Conservation (phyloP, 78 protist genomes). For the Corallochytrium limacisporum region DNA sequence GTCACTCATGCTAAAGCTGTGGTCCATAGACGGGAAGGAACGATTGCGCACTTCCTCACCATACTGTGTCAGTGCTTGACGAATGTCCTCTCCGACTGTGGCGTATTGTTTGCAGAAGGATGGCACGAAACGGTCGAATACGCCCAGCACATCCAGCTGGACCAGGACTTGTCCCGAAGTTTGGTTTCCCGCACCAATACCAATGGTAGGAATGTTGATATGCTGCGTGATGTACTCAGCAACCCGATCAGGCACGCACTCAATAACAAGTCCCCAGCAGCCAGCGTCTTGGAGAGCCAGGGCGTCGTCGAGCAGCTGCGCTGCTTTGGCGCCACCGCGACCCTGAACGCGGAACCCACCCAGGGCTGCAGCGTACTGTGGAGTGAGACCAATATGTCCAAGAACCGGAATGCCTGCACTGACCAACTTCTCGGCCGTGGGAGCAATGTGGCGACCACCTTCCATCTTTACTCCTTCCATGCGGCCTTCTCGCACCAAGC, state of each 20-base stretch:
- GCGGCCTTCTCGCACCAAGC: conserved; percentile 50
- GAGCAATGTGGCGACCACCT: conserved; percentile 51
- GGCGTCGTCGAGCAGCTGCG: conserved; percentile 64
- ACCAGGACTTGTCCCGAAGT: conserved; percentile 82
- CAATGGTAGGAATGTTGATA: conserved; percentile 71
- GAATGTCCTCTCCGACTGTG: too few species aligned
- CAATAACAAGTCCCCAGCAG: conserved; percentile 67
- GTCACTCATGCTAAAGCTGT: too few species aligned
- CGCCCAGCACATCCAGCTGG: conserved; percentile 69
- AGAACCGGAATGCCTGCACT: conserved; percentile 72
- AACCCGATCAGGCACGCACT: conserved; percentile 66
- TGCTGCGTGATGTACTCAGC: conserved; percentile 44
- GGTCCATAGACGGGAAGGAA: too few species aligned
- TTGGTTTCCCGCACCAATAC: conserved; percentile 81
- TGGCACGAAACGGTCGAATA: conserved; percentile 43
- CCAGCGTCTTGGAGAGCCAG: conserved; percentile 76
- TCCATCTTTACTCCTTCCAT: conserved; percentile 75
- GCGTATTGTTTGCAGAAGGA: too few species aligned
- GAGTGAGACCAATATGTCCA: conserved; percentile 88
- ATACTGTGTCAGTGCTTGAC: too few species aligned
- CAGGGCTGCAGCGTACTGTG: conserved; percentile 54
- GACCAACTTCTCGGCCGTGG: conserved; percentile 12
- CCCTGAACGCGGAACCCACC: conserved; percentile 82
- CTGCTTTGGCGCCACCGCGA: conserved; percentile 1
- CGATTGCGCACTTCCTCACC: too few species aligned